A percentile compares a stretch with the other conserved stretches of the same genome.
Conservation (phyloP, 2,329 filamentous ascomycete genomes). For the Pestalotiopsis sp. region DNA sequence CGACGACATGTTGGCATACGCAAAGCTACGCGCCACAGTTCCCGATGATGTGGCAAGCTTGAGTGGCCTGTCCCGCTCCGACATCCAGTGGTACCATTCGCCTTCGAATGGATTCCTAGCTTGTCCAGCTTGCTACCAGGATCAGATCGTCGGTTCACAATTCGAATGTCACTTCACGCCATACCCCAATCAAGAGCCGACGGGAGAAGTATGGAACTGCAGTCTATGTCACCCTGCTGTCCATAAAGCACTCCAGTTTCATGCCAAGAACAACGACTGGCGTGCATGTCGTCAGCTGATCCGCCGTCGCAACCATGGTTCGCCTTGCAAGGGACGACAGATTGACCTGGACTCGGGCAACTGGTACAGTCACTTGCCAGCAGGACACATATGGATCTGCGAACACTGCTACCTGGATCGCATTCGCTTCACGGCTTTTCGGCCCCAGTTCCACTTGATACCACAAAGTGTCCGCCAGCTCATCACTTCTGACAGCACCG, state of each 20-base stretch:
- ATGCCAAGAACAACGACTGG: background rate
- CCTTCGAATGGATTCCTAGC: background rate
- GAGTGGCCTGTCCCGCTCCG: background rate
- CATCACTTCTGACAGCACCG: background rate
- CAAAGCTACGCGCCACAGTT: background rate
- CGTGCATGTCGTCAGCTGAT: background rate
- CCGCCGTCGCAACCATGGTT: background rate
- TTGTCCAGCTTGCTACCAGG: slow-evolving; percentile 14
- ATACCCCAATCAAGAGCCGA: background rate
- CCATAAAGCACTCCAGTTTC: background rate
- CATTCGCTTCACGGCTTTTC: background rate
- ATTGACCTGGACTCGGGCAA: background rate
- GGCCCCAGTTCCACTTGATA: background rate
- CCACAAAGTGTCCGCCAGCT: background rate
- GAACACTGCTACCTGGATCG: slow-evolving; percentile 12
- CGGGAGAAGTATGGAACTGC: background rate
- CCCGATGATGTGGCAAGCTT: background rate
- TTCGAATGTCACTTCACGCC: slow-evolving; percentile 6
- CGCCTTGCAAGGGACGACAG: background rate
- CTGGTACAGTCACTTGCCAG: background rate
- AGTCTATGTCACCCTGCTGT: background rate
- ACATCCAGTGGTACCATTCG: background rate
- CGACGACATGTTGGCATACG: background rate
- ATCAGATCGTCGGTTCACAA: background rate
- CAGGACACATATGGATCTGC: slow-evolving; percentile 2